Evolutionary conservation across 257 asterid genomes (phyloP).

Genomic region (Solanum chiquidenum): DNA sequence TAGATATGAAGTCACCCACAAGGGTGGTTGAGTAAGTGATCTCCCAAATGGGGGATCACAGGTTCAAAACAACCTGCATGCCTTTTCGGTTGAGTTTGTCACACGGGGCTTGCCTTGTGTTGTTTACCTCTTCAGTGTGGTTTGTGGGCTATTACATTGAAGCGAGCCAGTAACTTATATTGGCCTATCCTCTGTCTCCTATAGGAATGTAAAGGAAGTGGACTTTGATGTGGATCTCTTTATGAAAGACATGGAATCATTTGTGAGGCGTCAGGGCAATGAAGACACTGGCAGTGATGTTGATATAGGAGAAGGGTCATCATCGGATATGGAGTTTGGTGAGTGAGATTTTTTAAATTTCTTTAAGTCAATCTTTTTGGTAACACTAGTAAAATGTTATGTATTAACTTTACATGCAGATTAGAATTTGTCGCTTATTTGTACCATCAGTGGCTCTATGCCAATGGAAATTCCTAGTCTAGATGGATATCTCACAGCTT

Average conservation of each 20-base stretch:
- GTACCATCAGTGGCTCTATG: not conserved
- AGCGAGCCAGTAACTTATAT: not conserved
- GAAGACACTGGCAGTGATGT: conserved; percentile 32
- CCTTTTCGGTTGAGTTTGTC: not conserved
- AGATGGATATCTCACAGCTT: not conserved
- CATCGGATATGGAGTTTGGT: conserved; percentile 83
- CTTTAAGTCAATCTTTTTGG: not conserved
- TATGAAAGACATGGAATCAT: conserved; percentile 78
- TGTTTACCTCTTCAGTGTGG: not conserved
- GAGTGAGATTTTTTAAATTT: not conserved
- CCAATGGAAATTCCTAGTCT: not conserved
- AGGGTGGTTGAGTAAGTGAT: not conserved
- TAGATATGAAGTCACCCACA: not conserved
- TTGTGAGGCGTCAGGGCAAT: conserved; percentile 36
- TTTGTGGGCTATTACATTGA: not conserved
- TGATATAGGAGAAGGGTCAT: conserved; percentile 52
- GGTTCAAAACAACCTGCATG: not conserved
- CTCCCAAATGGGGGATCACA: not conserved
- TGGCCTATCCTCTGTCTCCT: conserved; percentile 6
- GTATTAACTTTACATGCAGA: not conserved
- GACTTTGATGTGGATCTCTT: conserved; percentile 75
- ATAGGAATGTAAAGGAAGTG: conserved; percentile 44
- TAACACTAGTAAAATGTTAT: not conserved
- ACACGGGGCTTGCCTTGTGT: not conserved
- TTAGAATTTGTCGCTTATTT: not conserved